Conservation (phyloP, 108 stramenopile genomes). For the Conticribra weissflogii region DNA sequence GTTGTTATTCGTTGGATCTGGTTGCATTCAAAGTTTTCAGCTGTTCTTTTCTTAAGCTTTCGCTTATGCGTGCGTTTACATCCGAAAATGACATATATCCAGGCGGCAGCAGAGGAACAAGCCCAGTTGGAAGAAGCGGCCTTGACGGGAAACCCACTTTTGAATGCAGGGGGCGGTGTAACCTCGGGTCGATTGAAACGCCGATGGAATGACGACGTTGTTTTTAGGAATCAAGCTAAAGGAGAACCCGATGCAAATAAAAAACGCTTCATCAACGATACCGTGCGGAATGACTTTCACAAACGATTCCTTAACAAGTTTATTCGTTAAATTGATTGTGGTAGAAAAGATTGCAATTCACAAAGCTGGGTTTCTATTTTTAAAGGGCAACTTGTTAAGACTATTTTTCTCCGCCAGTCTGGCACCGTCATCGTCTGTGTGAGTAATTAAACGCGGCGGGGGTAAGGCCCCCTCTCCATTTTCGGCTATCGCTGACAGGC, state of each 20-base stretch:
- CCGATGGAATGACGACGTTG: constrained; percentile 97
- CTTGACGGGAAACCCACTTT: constrained; percentile 86
- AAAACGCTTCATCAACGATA: constrained; percentile 97
- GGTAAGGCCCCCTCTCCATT: constrained; percentile 29
- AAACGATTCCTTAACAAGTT: constrained; percentile 95
- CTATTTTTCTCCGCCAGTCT: constrained; percentile 48
- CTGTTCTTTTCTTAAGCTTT: too few relatives aligned
- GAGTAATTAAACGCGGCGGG: constrained; percentile 45
- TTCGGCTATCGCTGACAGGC: constrained; percentile 41
- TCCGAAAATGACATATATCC: too few relatives aligned
- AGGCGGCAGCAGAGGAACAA: constrained; percentile 67
- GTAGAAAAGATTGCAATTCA: constrained; percentile 6
- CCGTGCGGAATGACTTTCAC: constrained; percentile 96
- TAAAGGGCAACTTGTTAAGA: constrained; percentile 59
- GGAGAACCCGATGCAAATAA: constrained; percentile 83
- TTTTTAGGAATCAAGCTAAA: constrained; percentile 96
- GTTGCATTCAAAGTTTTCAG: not conserved
- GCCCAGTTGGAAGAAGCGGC: constrained; percentile 85
- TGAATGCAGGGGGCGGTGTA: constrained; percentile 45
- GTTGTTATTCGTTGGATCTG: not conserved
- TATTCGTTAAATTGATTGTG: constrained; percentile 70
- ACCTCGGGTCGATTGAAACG: constrained; percentile 73
- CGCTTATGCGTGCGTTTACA: too few relatives aligned
- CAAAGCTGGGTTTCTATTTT: constrained; percentile 62
- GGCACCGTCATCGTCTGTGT: constrained; percentile 50